These are phyloP conservation scores for Geranium incanum DNA, from an alignment of 441 rosid species.

Conservation along the genomic window DNA sequence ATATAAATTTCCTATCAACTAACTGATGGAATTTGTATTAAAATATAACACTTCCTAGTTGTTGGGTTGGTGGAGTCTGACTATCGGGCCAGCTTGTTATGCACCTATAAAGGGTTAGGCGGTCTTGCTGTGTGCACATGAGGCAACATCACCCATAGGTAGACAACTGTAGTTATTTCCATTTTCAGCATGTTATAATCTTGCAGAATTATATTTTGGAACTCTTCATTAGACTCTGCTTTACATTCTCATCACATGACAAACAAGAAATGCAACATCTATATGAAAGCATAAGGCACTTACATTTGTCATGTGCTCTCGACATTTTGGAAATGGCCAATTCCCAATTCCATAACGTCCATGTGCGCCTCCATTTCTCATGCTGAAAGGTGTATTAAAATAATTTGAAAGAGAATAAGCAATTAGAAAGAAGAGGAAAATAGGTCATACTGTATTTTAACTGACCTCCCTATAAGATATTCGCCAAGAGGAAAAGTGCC, in stretches of 20 bases:
- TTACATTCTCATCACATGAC: not conserved
- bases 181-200: not conserved
- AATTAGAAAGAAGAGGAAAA: constrained; percentile 3
- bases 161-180: not conserved
- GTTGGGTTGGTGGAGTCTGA: not conserved
- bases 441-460: constrained; percentile 13
- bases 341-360: constrained; percentile 77
- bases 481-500: constrained; percentile 97
- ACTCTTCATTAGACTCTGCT: not conserved
- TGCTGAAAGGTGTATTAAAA: constrained; percentile 41
- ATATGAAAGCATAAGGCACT: constrained; percentile 30
- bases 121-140: not conserved
- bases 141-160: not conserved
- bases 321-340: constrained; percentile 78
- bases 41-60: not conserved
- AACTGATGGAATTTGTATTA: not conserved
- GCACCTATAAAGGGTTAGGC: not conserved
- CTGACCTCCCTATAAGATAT: constrained; percentile 89
- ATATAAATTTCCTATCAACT: not conserved
- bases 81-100: not conserved
- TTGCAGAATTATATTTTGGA: not conserved
- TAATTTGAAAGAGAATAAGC: not conserved
- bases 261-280: not conserved
- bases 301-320: constrained; percentile 71
- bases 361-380: constrained; percentile 83